Base-by-base conservation (phyloP, 2,329 filamentous ascomycete genomes). In the Zymoseptoria tritici region DNA sequence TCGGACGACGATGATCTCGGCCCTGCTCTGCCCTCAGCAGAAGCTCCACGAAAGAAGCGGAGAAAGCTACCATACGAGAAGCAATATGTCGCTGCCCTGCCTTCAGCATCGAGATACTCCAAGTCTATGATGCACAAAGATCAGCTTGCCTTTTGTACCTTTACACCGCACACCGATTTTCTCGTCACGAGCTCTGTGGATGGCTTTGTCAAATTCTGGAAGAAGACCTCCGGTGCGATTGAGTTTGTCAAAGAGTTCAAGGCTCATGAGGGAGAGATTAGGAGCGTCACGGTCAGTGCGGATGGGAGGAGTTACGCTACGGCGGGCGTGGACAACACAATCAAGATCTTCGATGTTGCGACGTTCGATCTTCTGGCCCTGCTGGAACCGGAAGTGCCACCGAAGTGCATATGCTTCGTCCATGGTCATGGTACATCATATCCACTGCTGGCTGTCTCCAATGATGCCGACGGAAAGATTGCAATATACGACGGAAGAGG, bases 171-270 rank as follows among this genome's bases (percentile, higher is more conserved):
- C 61, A 97, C 93, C 61, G 94, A 97, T 67, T 99, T 99, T 72
- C 80, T 99, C 46, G 94, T 99, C 63, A 99, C 94, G 1, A 90
- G 89, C 62, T 97, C 94, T 0, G 78, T 90, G 51, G 94, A 99
- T 72, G 95, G 95, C n/a, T 88, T 93, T 0, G 93, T 97, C 67
- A 99, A 99, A 75, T 99, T 99, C 74, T 99, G 94, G 94, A 99
- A 99, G 79, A 99, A 99, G 78, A 84, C 89, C 64, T 58, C 65
- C 9, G 86, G 90, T 36, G 90, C 90, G 0, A 89, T 99, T 60
- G 95, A 99, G 77, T 99, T 99, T 71, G 93, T 97, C 57, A 99
- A 99, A 77, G 92, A 99, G 77, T 99, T 96, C 78, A 88, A 87
- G 71, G 92, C 94, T 7, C 95, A 99, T 76, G 81, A 83, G 59